Percentiles rank a stretch among this genome's conserved stretches.
Evolutionary conservation across 345 rosid species (phyloP).

Genomic region (Lepidium aucheri): DNA sequence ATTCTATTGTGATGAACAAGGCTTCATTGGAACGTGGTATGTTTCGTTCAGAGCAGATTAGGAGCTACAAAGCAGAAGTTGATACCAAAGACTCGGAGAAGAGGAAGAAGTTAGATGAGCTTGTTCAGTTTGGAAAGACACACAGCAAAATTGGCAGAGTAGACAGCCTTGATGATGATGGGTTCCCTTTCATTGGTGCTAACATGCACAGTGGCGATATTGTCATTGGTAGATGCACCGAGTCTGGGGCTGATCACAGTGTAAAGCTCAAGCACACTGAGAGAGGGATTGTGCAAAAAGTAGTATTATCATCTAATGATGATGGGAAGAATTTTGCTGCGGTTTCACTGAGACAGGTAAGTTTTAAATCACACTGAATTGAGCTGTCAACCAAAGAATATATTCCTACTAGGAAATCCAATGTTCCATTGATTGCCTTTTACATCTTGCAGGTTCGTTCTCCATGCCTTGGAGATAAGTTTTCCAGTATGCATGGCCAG

Average conservation of each 20-base stretch:
- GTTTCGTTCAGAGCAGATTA: constrained; percentile 79
- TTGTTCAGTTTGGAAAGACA: constrained; percentile 55
- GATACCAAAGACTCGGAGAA: constrained; percentile 71
- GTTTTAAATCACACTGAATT: constrained; percentile 1
- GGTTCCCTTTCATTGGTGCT: constrained; percentile 80
- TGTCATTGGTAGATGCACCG: constrained; percentile 75
- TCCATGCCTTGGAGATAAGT: constrained; percentile 89
- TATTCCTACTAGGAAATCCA: not conserved
- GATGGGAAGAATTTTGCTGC: constrained; percentile 91
- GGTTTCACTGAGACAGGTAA: constrained; percentile 84
- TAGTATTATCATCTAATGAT: constrained; percentile 76
- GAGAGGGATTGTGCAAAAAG: constrained; percentile 87
- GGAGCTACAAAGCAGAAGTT: constrained; percentile 90
- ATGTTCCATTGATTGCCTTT: constrained; percentile 1
- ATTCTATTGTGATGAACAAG: constrained; percentile 82
- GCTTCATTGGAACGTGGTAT: constrained; percentile 89
- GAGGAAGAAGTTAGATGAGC: constrained; percentile 49
- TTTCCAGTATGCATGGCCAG: constrained; percentile 97
- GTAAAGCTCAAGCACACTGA: constrained; percentile 86
- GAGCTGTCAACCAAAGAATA: not conserved
- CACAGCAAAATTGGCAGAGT: constrained; percentile 69
- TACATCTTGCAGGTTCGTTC: constrained; percentile 51
- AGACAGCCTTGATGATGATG: constrained; percentile 88
- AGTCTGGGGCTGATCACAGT: constrained; percentile 76
- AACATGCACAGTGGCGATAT: constrained; percentile 78